Evolutionary conservation across 441 rosid genomes (phyloP).

Genomic region (Gossypium gossypioides): DNA sequence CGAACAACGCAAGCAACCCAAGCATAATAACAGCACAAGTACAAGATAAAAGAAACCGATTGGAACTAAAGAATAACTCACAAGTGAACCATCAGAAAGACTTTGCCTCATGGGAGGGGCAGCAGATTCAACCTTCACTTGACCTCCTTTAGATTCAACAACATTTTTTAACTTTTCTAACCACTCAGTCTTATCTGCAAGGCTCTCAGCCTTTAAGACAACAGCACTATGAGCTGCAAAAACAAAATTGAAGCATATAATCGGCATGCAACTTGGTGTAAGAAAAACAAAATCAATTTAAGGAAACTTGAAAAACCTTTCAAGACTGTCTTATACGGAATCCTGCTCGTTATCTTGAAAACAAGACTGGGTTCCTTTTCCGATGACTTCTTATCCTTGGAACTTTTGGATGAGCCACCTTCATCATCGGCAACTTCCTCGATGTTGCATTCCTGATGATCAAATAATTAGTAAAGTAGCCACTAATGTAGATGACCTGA

Average conservation of each 20-base stretch:
- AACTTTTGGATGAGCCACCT: conserved; percentile 59
- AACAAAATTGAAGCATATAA: conserved; percentile 13
- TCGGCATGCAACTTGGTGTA: background rate
- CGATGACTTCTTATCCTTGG: conserved; percentile 81
- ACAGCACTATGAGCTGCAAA: conserved; percentile 77
- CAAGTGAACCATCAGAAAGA: conserved; percentile 96
- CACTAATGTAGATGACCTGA: background rate
- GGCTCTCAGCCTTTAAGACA: conserved; percentile 76
- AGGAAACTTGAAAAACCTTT: conserved; percentile 44
- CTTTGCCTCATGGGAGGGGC: conserved; percentile 67
- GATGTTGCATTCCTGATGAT: conserved; percentile 68
- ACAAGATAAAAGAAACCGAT: background rate
- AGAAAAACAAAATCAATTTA: conserved; percentile 8
- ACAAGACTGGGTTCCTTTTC: conserved; percentile 62
- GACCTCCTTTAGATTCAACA: conserved; percentile 62
- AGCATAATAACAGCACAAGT: background rate
- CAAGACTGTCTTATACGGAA: conserved; percentile 85
- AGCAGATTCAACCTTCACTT: conserved; percentile 48
- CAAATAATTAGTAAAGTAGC: conserved; percentile 21
- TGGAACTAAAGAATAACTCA: conserved; percentile 34
- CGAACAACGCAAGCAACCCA: background rate
- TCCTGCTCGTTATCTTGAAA: conserved; percentile 77
- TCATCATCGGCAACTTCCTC: conserved; percentile 78
- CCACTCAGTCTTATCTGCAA: conserved; percentile 85
- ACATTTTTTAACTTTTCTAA: conserved; percentile 62